Base-by-base conservation (phyloP, 2,329 filamentous ascomycete species). In the Penicillium sp. region DNA sequence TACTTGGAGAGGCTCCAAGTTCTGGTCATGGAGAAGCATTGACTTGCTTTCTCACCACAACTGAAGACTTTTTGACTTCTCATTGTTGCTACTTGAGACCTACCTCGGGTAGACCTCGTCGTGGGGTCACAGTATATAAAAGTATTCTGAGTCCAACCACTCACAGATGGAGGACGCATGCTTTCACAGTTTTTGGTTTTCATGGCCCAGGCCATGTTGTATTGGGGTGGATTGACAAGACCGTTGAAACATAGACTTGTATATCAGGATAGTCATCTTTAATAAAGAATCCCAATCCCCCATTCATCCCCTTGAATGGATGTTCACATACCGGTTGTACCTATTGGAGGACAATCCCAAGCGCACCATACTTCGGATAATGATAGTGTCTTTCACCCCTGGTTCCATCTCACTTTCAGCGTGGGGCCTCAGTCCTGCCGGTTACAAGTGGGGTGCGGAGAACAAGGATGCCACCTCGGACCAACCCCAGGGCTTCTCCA, bases 371-470 rank as follows among this genome's bases (percentile, higher is more conserved):
- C 18, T 18, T 18, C 18, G 18, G 18, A 18, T 18, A 18, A 92
- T 99, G 77, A 92, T 92, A 3, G 93, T 97, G 5, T 91, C 92
- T 18, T 97, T 99, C 77, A 97, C 94, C 0, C 94, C 94, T 1
- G 94, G 94, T 57, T 97, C 92, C 47, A 94, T 99, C 16, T 97
- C 93, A 3, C 82, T 99, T 47, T 90, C 91, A 5, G 92, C 94
- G 0, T 99, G 93, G 92, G 88, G 89, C 4, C 84, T 99, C 39
- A 97, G 91, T 1, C 92, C 94, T 1, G 81, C 88, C 59, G 94
- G 94, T 48, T 97, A 96, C 80, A 93, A 93, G 74, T 99, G 95
- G 94, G 94, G 94, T 60, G 91, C 87, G 1, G 90, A 97, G 71
- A 99, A 99, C 82, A 93, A 88, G 76, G 95, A 99, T 75, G 85